Conservation (phyloP, 495 filamentous ascomycete genomes). For the Margaritispora aquatica region DNA sequence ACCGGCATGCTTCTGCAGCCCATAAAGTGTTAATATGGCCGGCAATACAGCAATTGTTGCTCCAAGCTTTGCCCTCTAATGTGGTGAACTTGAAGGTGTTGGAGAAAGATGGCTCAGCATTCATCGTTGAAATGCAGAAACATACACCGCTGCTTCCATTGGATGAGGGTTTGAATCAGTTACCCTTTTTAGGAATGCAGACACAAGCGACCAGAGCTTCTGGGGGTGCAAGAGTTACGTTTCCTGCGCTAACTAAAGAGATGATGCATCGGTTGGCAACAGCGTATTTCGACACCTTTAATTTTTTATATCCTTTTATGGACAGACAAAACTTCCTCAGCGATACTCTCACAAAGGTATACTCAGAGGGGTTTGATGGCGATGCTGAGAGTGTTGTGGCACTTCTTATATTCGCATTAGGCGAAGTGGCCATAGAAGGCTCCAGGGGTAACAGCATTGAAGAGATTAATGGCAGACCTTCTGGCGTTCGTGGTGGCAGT, state of each 20-base stretch:
- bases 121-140: conserved; percentile 35
- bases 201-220: conserved; percentile 19
- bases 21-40: conserved; percentile 56
- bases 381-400: conserved; percentile 42
- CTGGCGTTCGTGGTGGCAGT: conserved; percentile 47
- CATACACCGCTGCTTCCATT: conserved; percentile 30
- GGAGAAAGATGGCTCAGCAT: conserved; percentile 40
- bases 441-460: conserved; percentile 37
- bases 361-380: conserved; percentile 43
- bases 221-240: conserved; percentile 16
- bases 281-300: conserved; percentile 50
- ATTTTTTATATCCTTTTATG: conserved; percentile 49
- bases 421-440: conserved; percentile 45
- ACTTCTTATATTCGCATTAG: conserved; percentile 51
- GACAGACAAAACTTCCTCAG: conserved; percentile 45
- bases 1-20: conserved; percentile 45
- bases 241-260: conserved; percentile 37
- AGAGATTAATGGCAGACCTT: conserved; percentile 36
- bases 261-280: conserved; percentile 42
- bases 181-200: conserved; percentile 26
- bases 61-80: conserved; percentile 17
- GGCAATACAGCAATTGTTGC: conserved; percentile 40
- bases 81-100: conserved; percentile 24
- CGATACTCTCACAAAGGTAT: conserved; percentile 36
- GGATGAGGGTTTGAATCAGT: conserved; percentile 18